A percentile compares a stretch with the other conserved stretches of the same genome.
Conservation (phyloP, 192 early-diverging fungal genomes). For the Rhizoclosmatium sp. region DNA sequence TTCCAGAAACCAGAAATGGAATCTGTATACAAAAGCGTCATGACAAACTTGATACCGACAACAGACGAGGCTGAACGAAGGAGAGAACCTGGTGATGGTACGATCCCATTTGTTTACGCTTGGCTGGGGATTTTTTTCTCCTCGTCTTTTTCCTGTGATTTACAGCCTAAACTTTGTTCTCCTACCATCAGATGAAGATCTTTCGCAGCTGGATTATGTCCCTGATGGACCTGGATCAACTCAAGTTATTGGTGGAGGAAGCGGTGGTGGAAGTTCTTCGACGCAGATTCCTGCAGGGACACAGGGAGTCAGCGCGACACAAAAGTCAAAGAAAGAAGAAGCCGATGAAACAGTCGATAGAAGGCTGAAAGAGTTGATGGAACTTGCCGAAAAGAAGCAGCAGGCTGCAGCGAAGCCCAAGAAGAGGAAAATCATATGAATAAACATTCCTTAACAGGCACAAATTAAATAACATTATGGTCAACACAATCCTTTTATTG, state of each 20-base stretch:
- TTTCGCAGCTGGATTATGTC: background rate
- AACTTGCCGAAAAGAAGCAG: slow-evolving; percentile 7
- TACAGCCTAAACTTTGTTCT: background rate
- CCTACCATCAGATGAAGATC: background rate
- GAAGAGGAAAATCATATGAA: background rate
- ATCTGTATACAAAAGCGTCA: background rate
- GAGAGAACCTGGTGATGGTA: no score
- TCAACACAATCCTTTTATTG: no score
- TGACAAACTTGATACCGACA: background rate
- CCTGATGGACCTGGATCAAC: background rate
- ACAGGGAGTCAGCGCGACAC: background rate
- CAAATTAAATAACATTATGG: no score
- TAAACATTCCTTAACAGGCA: background rate
- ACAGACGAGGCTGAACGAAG: background rate
- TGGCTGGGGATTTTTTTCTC: background rate
- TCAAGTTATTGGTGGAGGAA: background rate
- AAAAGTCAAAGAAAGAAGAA: slow-evolving; percentile 8
- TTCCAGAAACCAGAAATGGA: background rate
- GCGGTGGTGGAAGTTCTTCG: no score
- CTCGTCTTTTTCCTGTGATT: background rate
- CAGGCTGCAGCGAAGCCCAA: background rate
- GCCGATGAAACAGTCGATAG: slow-evolving; percentile 3
- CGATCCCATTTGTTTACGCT: no score
- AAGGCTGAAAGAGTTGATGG: background rate
- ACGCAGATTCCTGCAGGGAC: background rate